Percentiles rank a stretch among this genome's conserved stretches.
Evolutionary conservation across 208 protist species (phyloP).

Genomic region (Leptomonas pyrrhocoris): DNA sequence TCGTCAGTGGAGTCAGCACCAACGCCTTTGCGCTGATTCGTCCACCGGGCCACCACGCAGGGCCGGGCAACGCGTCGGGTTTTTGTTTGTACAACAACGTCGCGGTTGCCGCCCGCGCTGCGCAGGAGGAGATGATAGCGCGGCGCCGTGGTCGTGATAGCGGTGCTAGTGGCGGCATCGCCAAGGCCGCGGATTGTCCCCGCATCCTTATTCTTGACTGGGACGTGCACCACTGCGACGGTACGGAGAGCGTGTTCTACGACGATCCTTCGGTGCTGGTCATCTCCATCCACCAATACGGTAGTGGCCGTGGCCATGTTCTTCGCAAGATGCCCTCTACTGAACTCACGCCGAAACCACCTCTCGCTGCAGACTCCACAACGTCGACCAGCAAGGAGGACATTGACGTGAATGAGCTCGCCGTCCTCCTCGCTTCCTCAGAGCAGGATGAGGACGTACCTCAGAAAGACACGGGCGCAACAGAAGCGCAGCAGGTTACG

Average conservation of each 20-base stretch:
- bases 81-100: constrained; percentile 95
- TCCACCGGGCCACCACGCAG: constrained; percentile 89
- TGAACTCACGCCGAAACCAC: no score
- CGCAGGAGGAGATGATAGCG: constrained; percentile 56
- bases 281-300: constrained; percentile 94
- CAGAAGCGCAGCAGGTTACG: not conserved
- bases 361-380: no score
- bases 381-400: constrained; percentile 4
- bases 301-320: constrained; percentile 63
- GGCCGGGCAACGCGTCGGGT: constrained; percentile 52
- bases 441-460: no score
- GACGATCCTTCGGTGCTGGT: constrained; percentile 92
- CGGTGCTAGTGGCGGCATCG: not conserved
- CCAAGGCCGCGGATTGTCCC: constrained; percentile 15
- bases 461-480: not conserved
- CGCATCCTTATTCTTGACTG: constrained; percentile 94
- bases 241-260: constrained; percentile 94
- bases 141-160: not conserved
- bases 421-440: constrained; percentile 17
- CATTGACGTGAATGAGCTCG: constrained; percentile 29
- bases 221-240: constrained; percentile 96
- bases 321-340: constrained; percentile 50
- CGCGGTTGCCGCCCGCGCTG: constrained; percentile 83
- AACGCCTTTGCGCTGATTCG: constrained; percentile 91
- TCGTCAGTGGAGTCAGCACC: constrained; percentile 49